These are phyloP conservation scores for Jimgerdemannia lactiflua DNA, from an alignment of 192 early-diverging fungal species.

Conservation along the genomic window DNA sequence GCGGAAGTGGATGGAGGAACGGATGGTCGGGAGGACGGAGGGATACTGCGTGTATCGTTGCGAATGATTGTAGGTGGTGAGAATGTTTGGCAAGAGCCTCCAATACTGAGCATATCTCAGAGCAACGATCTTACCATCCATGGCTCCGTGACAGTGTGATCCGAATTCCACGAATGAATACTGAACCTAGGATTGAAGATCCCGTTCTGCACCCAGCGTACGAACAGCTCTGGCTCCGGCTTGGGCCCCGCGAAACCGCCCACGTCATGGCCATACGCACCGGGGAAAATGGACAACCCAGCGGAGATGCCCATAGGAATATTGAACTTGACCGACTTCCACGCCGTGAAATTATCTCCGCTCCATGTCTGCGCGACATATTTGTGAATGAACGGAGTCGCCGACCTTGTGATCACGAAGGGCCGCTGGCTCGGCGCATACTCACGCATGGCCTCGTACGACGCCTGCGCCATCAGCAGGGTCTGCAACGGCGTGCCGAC, in stretches of 20 bases:
- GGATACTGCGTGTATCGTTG: constrained; percentile 57
- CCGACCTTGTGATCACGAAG: too few relatives aligned
- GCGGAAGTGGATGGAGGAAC: too few relatives aligned
- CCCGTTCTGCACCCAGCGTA: constrained; percentile 26
- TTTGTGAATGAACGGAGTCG: too few relatives aligned
- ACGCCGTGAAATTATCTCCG: constrained; percentile 55
- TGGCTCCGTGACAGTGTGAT: constrained; percentile 52
- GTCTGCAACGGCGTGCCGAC: too few relatives aligned
- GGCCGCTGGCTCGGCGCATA: too few relatives aligned
- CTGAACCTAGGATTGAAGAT: constrained; percentile 51
- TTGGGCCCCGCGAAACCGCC: constrained; percentile 59
- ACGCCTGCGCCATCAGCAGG: too few relatives aligned
- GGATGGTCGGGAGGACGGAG: constrained; percentile 21
- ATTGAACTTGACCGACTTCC: constrained; percentile 60
- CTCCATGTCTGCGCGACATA: too few relatives aligned
- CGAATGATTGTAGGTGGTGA: constrained; percentile 42
- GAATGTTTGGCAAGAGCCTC: constrained; percentile 43
- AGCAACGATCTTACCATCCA: constrained; percentile 48
- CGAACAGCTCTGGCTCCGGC: constrained; percentile 50
- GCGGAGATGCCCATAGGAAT: constrained; percentile 44
- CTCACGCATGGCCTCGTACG: too few relatives aligned
- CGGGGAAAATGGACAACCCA: too few relatives aligned
- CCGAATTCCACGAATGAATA: constrained; percentile 61
- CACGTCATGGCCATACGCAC: constrained; percentile 61
- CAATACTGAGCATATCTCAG: constrained; percentile 10